Percentiles rank a stretch among this genome's conserved stretches.
Conservation (phyloP, 441 rosid species). For the Manihot esculenta region DNA sequence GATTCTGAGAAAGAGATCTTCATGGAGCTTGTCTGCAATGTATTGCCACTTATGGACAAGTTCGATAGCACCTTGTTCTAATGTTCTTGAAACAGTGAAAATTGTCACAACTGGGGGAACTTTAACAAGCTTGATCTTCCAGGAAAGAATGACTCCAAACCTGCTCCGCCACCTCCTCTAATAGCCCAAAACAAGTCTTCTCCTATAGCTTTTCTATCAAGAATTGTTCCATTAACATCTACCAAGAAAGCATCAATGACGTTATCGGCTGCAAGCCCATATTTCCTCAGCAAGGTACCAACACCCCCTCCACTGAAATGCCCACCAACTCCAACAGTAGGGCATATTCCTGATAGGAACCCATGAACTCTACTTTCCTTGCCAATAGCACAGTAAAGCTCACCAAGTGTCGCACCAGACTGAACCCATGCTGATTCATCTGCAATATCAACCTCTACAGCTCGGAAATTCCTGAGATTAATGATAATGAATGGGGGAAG, state of each 20-base stretch:
- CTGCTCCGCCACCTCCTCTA: constrained; percentile 79
- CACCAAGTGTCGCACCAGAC: constrained; percentile 64
- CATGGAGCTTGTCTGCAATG: constrained; percentile 42
- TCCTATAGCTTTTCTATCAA: constrained; percentile 54
- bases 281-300: constrained; percentile 59
- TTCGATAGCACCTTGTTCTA: constrained; percentile 44
- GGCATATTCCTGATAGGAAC: constrained; percentile 64
- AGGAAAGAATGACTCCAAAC: constrained; percentile 64
- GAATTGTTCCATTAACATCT: constrained; percentile 46
- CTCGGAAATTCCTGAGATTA: constrained; percentile 33
- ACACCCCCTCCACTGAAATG: constrained; percentile 69
- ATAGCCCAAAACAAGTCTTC: constrained; percentile 70
- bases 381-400: constrained; percentile 56
- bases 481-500: constrained; percentile 49
- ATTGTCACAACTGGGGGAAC: constrained; percentile 57
- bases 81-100: constrained; percentile 39
- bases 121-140: constrained; percentile 59
- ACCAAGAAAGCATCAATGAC: constrained; percentile 54
- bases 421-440: constrained; percentile 67
- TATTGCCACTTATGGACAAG: constrained; percentile 59
- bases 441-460: constrained; percentile 24
- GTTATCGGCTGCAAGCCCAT: constrained; percentile 69
- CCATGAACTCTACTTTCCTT: constrained; percentile 44
- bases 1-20: constrained; percentile 51
- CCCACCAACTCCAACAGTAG: constrained; percentile 67